These are phyloP conservation scores for Leucosporidium creatinivorum DNA, from an alignment of 768 basidiomycete genomes.

Conservation along the genomic window DNA sequence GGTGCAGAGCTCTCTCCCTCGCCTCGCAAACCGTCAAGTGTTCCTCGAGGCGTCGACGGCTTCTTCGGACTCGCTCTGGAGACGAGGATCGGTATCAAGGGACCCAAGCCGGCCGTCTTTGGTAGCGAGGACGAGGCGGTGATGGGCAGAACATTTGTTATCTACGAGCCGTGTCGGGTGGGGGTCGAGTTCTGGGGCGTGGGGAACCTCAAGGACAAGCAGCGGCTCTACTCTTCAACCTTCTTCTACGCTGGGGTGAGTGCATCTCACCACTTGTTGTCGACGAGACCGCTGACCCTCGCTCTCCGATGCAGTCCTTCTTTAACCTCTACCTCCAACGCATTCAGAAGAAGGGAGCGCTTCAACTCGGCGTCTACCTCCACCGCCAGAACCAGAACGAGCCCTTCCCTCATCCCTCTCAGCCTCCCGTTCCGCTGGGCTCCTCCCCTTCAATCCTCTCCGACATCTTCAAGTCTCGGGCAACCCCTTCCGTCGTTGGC, in stretches of 20 bases:
- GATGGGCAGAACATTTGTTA: slow-evolving; percentile 36
- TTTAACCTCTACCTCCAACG: slow-evolving; percentile 92
- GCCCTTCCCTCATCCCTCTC: slow-evolving; percentile 64
- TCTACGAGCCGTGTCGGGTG: slow-evolving; percentile 62
- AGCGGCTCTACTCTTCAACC: slow-evolving; percentile 71
- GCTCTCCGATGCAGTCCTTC: slow-evolving; percentile 51
- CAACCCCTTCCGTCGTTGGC: not conserved
- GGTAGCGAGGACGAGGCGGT: slow-evolving; percentile 13
- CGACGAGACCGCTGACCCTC: no score
- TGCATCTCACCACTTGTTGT: no score
- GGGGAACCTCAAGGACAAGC: slow-evolving; percentile 72
- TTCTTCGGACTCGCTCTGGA: slow-evolving; percentile 6
- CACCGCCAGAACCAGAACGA: slow-evolving; percentile 78
- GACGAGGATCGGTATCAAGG: not conserved
- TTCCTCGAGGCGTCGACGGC: not conserved
- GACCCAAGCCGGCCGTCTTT: not conserved
- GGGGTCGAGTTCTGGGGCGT: slow-evolving; percentile 87
- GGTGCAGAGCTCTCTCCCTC: not conserved
- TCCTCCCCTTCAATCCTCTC: not conserved
- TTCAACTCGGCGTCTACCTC: slow-evolving; percentile 79
- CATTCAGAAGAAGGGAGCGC: slow-evolving; percentile 61
- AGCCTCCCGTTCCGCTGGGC: slow-evolving; percentile 21
- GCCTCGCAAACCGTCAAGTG: not conserved
- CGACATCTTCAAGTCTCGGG: not conserved
- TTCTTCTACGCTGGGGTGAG: slow-evolving; percentile 71